phyloP scores from a whole-genome alignment of 768 basidiomycete genomes.

The Rhizopogon vulgaris region DNA sequence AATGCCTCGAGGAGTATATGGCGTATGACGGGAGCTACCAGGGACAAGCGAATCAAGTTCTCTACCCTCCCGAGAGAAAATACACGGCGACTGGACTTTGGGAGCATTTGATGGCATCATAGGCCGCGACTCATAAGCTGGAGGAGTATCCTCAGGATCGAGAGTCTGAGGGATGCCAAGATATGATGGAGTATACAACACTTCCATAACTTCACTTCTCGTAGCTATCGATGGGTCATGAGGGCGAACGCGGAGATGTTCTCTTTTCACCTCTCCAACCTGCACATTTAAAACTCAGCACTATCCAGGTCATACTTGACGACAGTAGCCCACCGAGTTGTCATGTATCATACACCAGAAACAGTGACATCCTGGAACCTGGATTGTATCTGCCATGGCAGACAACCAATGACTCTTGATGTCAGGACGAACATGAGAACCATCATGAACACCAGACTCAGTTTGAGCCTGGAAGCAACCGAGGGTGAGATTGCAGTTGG shows the following conservation, averaged over 20 bases:
- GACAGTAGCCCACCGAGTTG: conserved; percentile 4
- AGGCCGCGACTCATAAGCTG: conserved; percentile 10
- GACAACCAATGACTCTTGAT: conserved; percentile 5
- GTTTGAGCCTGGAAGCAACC: neutral
- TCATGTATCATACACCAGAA: conserved; percentile 1
- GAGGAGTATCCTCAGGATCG: conserved; percentile 11
- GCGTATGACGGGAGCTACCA: neutral
- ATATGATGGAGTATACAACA: conserved; percentile 22
- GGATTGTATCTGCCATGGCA: conserved; percentile 5
- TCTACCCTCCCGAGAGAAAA: neutral
- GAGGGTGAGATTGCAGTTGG: neutral
- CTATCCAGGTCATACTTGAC: no score
- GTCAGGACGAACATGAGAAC: neutral
- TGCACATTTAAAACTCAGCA: conserved; percentile 9
- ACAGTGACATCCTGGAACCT: conserved; percentile 5
- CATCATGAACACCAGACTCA: neutral
- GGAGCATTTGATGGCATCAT: neutral
- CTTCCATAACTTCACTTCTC: conserved; percentile 15
- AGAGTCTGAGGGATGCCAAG: conserved; percentile 1
- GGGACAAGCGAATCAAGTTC: neutral
- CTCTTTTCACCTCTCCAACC: neutral
- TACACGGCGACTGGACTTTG: neutral
- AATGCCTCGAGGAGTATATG: neutral
- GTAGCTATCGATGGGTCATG: conserved; percentile 11
- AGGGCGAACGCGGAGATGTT: neutral